These are phyloP conservation scores for Lactarius evosmus DNA, from an alignment of 768 basidiomycete genomes.

Conservation along the genomic window DNA sequence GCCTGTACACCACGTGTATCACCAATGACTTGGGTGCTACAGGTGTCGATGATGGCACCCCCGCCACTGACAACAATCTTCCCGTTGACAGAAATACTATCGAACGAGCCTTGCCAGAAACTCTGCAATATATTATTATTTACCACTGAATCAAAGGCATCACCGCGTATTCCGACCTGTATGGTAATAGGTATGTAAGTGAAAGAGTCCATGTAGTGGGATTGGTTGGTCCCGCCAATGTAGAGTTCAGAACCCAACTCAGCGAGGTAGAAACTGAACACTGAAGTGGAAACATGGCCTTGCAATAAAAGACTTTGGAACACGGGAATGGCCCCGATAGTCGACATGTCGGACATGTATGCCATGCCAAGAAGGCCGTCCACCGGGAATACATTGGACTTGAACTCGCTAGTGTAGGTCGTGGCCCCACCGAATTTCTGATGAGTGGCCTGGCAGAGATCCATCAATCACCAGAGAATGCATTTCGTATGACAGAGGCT, in stretches of 20 bases:
- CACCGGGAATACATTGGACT: slow-evolving; percentile 30
- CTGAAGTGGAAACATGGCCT: slow-evolving; percentile 34
- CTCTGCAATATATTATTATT: slow-evolving; percentile 25
- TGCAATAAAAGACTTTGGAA: slow-evolving; percentile 45
- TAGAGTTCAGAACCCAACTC: slow-evolving; percentile 40
- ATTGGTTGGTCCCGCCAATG: slow-evolving; percentile 21
- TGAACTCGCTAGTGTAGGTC: slow-evolving; percentile 37
- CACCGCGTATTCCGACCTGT: slow-evolving; percentile 19
- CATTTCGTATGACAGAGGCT: background rate
- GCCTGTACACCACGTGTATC: background rate
- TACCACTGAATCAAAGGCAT: slow-evolving; percentile 29
- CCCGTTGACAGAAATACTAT: slow-evolving; percentile 30
- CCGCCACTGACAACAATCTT: slow-evolving; percentile 9
- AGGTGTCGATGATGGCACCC: slow-evolving; percentile 34
- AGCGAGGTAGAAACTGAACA: slow-evolving; percentile 50
- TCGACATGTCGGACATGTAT: slow-evolving; percentile 32
- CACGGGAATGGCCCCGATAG: slow-evolving; percentile 29
- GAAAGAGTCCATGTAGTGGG: slow-evolving; percentile 12
- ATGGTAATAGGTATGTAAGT: slow-evolving; percentile 12
- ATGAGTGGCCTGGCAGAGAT: slow-evolving; percentile 33
- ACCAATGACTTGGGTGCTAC: slow-evolving; percentile 35
- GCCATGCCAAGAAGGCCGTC: slow-evolving; percentile 47
- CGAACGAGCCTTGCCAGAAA: slow-evolving; percentile 28
- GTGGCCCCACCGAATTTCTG: slow-evolving; percentile 47
- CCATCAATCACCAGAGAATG: background rate